A percentile compares a stretch with the other conserved stretches of the same genome.
These are phyloP conservation scores for Apodospora peruviana DNA, from an alignment of 495 filamentous ascomycete species.

Conservation along the genomic window DNA sequence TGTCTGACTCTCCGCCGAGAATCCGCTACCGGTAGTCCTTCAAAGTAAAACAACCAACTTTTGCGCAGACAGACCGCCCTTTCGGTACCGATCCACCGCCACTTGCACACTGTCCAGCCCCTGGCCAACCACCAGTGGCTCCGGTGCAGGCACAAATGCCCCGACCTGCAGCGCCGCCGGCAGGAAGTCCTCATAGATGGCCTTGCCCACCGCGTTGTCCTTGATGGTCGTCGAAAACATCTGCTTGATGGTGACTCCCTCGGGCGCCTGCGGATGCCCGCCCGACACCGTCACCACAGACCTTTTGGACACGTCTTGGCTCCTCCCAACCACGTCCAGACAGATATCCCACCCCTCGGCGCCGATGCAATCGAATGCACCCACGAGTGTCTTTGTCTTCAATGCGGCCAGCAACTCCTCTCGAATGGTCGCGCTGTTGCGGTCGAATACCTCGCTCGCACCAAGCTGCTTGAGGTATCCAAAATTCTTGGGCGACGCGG, in stretches of 20 bases:
- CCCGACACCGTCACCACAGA: background rate
- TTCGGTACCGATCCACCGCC: constrained; percentile 31
- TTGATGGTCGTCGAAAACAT: constrained; percentile 10
- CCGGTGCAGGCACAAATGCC: constrained; percentile 22
- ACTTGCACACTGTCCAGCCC: constrained; percentile 41
- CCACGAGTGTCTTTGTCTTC: constrained; percentile 18
- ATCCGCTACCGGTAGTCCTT: too few species aligned
- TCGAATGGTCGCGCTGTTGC: constrained; percentile 32
- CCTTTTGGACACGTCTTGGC: background rate
- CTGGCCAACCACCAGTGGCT: constrained; percentile 26
- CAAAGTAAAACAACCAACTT: constrained; percentile 36
- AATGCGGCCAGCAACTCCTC: constrained; percentile 25
- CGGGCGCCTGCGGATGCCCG: background rate
- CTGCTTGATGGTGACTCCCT: constrained; percentile 13
- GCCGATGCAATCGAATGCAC: constrained; percentile 2
- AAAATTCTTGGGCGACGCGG: constrained; percentile 49
- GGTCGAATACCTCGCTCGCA: constrained; percentile 54
- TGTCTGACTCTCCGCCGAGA: too few species aligned
- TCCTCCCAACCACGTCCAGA: background rate
- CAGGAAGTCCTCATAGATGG: constrained; percentile 30
- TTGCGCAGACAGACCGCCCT: constrained; percentile 37
- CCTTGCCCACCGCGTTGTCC: constrained; percentile 28
- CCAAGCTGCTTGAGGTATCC: constrained; percentile 48
- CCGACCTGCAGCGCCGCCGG: constrained; percentile 28
- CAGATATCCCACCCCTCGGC: background rate